Evolutionary conservation across 139 green algal genomes (phyloP).

Genomic region (Chlamydomonas sphaeroides): DNA sequence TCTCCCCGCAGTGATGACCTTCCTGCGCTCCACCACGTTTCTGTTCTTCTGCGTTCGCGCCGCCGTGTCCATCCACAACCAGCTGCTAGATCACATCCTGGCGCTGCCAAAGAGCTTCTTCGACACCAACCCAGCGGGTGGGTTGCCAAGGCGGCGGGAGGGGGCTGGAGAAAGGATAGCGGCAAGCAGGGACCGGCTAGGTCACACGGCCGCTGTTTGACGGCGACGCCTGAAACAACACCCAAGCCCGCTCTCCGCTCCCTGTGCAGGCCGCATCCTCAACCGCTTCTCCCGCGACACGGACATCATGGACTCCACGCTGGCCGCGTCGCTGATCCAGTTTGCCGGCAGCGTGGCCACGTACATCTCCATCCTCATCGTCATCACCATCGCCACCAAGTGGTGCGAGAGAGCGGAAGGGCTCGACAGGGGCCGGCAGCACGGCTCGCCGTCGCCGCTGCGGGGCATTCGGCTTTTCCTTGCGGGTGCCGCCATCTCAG

Average conservation of each 20-base stretch:
- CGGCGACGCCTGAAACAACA: too few species aligned
- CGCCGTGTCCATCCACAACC: conserved; percentile 68
- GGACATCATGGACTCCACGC: conserved; percentile 81
- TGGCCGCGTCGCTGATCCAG: conserved; percentile 46
- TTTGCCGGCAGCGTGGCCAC: conserved; percentile 59
- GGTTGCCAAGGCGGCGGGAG: too few species aligned
- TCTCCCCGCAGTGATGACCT: conserved; percentile 65
- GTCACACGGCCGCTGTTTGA: too few species aligned
- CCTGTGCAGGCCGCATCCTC: conserved; percentile 84
- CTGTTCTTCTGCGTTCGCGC: conserved; percentile 59
- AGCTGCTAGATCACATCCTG: conserved; percentile 75
- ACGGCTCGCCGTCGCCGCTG: too few species aligned
- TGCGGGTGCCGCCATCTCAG: too few species aligned
- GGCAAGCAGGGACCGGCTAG: too few species aligned
- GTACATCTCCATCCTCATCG: conserved; percentile 73
- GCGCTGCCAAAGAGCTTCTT: conserved; percentile 90
- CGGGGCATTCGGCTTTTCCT: too few species aligned
- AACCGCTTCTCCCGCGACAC: conserved; percentile 91
- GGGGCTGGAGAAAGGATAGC: too few species aligned
- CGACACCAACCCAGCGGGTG: conserved; percentile 88
- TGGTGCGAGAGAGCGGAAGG: too few species aligned
- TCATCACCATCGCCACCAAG: conserved; percentile 73
- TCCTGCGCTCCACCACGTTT: conserved; percentile 43
- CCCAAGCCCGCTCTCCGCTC: background rate
- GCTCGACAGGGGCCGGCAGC: too few species aligned